A percentile compares a stretch with the other conserved stretches of the same genome.
phyloP scores from a whole-genome alignment of 1,284 basidiomycete genomes.

The Ceratobasidium sp. region DNA sequence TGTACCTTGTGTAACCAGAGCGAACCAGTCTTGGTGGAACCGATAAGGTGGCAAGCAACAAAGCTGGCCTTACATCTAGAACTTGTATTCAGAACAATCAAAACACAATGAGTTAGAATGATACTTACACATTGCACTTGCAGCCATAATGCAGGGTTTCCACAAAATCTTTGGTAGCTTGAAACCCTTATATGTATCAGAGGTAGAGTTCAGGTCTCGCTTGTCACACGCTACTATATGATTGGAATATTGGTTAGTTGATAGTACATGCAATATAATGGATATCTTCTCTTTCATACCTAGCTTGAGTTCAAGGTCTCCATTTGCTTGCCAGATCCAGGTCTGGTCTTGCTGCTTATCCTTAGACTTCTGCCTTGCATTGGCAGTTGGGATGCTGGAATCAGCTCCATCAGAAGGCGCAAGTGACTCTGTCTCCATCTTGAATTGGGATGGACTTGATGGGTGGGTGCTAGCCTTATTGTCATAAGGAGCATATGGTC shows the following conservation, averaged over 20 bases:
- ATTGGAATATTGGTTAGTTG: not conserved
- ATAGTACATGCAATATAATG: not conserved
- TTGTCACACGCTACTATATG: not conserved
- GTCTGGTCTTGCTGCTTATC: too few species aligned
- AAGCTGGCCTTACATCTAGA: not conserved
- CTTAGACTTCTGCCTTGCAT: too few species aligned
- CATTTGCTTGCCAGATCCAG: too few species aligned
- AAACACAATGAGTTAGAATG: not conserved
- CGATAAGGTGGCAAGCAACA: not conserved
- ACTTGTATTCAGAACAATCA: not conserved
- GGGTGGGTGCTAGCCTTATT: not conserved
- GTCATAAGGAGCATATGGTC: not conserved
- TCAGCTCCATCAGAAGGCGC: not conserved
- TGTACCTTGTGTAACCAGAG: not conserved
- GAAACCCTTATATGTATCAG: not conserved
- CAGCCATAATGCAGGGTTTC: not conserved
- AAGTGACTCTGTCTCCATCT: not conserved
- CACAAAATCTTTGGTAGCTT: not conserved
- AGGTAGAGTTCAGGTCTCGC: not conserved
- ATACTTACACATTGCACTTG: not conserved
- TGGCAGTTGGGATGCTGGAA: not conserved
- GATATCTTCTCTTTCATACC: not conserved
- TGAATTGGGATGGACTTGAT: not conserved
- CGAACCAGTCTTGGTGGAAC: not conserved
- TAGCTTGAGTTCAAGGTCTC: not conserved